Percentiles rank a stretch among this genome's conserved stretches.
These are phyloP conservation scores for Antitrichia curtipendula DNA, from an alignment of 225 moss, liverwort and hornwort species.

Conservation along the genomic window DNA sequence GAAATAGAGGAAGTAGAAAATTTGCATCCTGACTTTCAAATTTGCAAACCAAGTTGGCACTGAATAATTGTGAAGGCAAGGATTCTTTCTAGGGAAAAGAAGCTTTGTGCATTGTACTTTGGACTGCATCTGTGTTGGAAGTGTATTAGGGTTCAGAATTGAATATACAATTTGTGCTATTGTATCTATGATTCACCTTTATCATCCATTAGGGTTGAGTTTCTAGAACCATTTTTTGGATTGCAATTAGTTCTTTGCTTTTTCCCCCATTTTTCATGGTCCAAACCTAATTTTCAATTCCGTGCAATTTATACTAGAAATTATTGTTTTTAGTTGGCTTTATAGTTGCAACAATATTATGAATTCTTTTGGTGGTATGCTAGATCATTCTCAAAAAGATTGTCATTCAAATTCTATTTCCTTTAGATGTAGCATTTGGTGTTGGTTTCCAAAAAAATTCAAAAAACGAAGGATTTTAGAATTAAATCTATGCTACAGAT, in stretches of 20 bases:
- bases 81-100: neutral
- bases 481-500: too few species aligned
- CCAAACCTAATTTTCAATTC: neutral
- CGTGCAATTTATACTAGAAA: too few species aligned
- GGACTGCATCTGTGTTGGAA: neutral
- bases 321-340: neutral
- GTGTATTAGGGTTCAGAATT: constrained; percentile 2
- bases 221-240: neutral
- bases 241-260: neutral
- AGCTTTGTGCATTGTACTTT: neutral
- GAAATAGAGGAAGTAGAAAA: neutral
- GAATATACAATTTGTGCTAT: neutral
- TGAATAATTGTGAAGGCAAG: neutral
- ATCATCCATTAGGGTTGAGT: neutral
- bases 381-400: neutral
- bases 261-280: neutral
- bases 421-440: too few species aligned
- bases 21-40: neutral
- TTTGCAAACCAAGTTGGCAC: constrained; percentile 7
- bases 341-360: neutral
- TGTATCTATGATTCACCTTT: neutral
- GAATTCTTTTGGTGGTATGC: neutral
- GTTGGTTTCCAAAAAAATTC: too few species aligned
- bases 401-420: neutral
- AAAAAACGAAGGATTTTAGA: too few species aligned